Evolutionary conservation across 2,329 filamentous ascomycete genomes (phyloP), one percentile per base, ranked within the genome.

Genomic region (Emergomyces orientalis): DNA sequence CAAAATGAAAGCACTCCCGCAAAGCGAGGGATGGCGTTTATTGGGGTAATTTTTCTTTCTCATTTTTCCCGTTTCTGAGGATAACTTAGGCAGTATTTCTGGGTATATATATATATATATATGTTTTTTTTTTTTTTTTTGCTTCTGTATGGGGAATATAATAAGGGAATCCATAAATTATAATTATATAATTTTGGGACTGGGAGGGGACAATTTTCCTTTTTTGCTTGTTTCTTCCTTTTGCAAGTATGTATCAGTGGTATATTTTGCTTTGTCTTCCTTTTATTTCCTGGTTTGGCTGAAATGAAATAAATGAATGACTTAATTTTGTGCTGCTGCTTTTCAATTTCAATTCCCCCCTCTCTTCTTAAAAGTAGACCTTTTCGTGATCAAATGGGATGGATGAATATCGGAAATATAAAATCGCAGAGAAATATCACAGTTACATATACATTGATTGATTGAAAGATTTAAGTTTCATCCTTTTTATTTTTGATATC

Each of bases 81-180:
- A 49, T 49, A 11, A 13, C 9, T 47, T 25, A n/a, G 22, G n/a
- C 47, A 49, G 11, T 47, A 47, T n/a, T n/a, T n/a, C n/a, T n/a
- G n/a, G n/a, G n/a, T n/a, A n/a, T n/a, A n/a, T n/a, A n/a, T n/a
- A 47, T 49, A 11, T 49, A 22, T 22, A 32, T 43, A 55, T 64
- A 64, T 9, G 19, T 61, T 59, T 43, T 54, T 49, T 61, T 63
- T 37, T 17, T 1, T 49, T 2, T 25, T 25, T 4, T 14, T 9
- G 25, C 7, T 49, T 14, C 47, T 25, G 22, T 27, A 27, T 14
- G 22, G 47, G 47, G 13, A 25, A 49, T 27, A 49, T 49, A 47
- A 47, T 47, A 27, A 49, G 22, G 47, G 47, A 49, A 49, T 27
- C 22, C 47, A 27, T 49, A 49, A 49, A 49, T 49, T 49, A 27